Conservation (phyloP, 2,329 filamentous ascomycete genomes). For the Diatrype stigma region DNA sequence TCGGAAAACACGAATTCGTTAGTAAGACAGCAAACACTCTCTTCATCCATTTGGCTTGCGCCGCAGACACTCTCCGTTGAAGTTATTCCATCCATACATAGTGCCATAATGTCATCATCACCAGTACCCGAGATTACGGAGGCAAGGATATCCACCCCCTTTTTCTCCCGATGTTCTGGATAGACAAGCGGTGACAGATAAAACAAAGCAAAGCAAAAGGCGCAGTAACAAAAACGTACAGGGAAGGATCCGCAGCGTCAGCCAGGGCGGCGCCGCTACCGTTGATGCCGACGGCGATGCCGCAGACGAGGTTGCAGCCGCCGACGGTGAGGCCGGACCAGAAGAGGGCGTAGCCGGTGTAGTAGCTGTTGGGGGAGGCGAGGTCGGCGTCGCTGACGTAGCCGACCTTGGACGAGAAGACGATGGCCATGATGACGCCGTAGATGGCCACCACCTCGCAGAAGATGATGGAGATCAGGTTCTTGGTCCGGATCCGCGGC, state of each 20-base stretch:
- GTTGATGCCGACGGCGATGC: conserved; percentile 96
- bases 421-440: conserved; percentile 99
- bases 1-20: conserved; percentile 19
- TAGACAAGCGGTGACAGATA: too few relatives aligned
- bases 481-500: conserved; percentile 97
- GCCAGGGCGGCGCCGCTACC: conserved; percentile 93
- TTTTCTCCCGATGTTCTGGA: too few relatives aligned
- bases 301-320: conserved; percentile 92
- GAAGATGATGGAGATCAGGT: conserved; percentile 99
- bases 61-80: too few relatives aligned
- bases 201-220: not conserved
- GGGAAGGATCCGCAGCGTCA: conserved; percentile 84
- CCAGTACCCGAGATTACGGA: too few relatives aligned
- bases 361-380: conserved; percentile 77
- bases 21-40: not conserved
- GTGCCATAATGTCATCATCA: too few relatives aligned
- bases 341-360: conserved; percentile 92
- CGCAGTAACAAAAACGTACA: conserved; percentile 55
- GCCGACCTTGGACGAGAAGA: conserved; percentile 87
- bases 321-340: conserved; percentile 95
- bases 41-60: too few relatives aligned
- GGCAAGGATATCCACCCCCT: too few relatives aligned
- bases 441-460: conserved; percentile 99
- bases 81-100: too few relatives aligned
- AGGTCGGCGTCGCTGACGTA: conserved; percentile 59